Conservation (phyloP, 2,329 filamentous ascomycete genomes). For the Ophiostoma triangulosporum region DNA sequence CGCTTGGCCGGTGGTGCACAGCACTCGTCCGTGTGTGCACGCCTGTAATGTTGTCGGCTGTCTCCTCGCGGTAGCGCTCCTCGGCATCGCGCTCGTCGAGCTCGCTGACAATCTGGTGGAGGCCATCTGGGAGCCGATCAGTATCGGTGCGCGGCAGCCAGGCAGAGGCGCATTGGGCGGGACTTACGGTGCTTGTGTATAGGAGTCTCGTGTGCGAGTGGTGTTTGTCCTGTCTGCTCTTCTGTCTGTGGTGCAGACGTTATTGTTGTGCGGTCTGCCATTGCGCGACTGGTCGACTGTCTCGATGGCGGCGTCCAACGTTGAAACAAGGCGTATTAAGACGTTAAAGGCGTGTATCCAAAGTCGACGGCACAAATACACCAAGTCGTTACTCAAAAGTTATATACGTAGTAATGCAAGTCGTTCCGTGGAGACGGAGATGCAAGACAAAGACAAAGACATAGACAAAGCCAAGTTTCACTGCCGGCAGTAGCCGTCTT, state of each 20-base stretch:
- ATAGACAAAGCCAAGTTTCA: too few species aligned
- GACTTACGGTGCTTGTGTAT: not conserved
- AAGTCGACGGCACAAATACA: too few species aligned
- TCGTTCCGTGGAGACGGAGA: too few species aligned
- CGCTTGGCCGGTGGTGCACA: not conserved
- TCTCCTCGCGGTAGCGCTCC: conserved; percentile 11
- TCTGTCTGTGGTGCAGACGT: not conserved
- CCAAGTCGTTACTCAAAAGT: too few species aligned
- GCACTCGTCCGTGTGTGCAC: not conserved
- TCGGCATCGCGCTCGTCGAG: conserved; percentile 12
- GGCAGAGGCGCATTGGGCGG: not conserved
- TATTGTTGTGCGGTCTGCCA: conserved; percentile 1
- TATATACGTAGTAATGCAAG: too few species aligned
- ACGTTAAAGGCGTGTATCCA: too few species aligned
- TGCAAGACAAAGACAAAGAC: too few species aligned
- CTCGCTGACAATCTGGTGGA: conserved; percentile 5
- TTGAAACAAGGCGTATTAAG: too few species aligned
- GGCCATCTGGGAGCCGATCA: conserved; percentile 1
- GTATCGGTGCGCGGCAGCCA: not conserved
- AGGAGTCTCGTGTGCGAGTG: too few species aligned
- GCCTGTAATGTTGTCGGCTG: conserved; percentile 6
- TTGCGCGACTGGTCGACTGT: not conserved
- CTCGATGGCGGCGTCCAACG: too few species aligned
- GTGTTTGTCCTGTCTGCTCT: not conserved
- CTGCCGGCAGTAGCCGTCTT: too few species aligned